Percentiles rank a stretch among this genome's conserved stretches.
Evolutionary conservation across 495 filamentous ascomycete species (phyloP).

Genomic region (Clavariopsis aquatica): DNA sequence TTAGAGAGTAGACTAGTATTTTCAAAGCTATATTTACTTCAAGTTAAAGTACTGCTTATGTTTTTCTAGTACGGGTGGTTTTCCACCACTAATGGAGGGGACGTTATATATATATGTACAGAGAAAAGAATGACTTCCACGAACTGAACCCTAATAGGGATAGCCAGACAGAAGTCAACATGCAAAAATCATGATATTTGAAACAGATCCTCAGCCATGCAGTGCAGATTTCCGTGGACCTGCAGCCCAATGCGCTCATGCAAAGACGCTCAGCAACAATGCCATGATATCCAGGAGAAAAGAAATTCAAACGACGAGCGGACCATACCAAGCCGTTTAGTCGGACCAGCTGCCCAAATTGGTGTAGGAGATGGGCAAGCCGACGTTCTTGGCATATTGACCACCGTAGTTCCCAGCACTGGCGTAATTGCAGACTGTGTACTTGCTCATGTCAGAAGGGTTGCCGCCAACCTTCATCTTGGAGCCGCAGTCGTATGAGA

Average conservation of each 20-base stretch:
- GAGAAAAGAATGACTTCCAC: slow-evolving; percentile 3
- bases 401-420: slow-evolving; percentile 66
- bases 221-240: slow-evolving; percentile 14
- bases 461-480: slow-evolving; percentile 50
- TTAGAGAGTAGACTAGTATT: too few species aligned
- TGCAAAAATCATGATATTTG: not conserved
- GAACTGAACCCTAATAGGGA: not conserved
- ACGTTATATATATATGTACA: too few species aligned
- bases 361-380: slow-evolving; percentile 47
- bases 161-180: not conserved
- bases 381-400: slow-evolving; percentile 66
- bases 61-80: too few species aligned
- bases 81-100: too few species aligned
- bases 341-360: slow-evolving; percentile 39
- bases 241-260: slow-evolving; percentile 24
- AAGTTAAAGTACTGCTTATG: too few species aligned
- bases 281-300: slow-evolving; percentile 5
- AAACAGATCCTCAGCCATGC: slow-evolving; percentile 9
- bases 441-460: slow-evolving; percentile 50
- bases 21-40: too few species aligned
- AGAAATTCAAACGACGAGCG: not conserved
- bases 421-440: slow-evolving; percentile 87
- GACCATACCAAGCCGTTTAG: slow-evolving; percentile 12
- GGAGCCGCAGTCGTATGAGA: slow-evolving; percentile 54
- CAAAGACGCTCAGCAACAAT: slow-evolving; percentile 27